Evolutionary conservation across 2,329 filamentous ascomycete species (phyloP).

Genomic region (Diaporthe sp.): DNA sequence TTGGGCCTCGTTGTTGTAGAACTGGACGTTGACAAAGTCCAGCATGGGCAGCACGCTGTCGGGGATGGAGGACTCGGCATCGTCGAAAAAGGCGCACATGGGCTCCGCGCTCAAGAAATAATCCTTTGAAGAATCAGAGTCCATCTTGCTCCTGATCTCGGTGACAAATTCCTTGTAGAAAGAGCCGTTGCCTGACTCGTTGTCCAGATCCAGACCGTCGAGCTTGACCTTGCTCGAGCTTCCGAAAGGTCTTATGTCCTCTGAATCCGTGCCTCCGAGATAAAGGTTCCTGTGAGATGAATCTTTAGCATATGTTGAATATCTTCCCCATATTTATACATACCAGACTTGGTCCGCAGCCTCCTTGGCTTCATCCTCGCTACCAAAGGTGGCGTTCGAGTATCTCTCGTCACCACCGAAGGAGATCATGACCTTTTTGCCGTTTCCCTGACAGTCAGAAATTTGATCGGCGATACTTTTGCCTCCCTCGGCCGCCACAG

Average conservation of each 20-base stretch:
- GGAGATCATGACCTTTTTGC: constrained; percentile 38
- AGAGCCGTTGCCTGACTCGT: constrained; percentile 22
- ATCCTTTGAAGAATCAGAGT: not conserved
- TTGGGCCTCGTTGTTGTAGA: constrained; percentile 37
- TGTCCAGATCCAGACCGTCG: constrained; percentile 37
- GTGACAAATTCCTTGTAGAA: constrained; percentile 34
- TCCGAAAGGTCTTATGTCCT: constrained; percentile 35
- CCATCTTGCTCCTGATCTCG: constrained; percentile 28
- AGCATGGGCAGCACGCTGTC: constrained; percentile 21
- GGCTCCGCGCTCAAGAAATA: constrained; percentile 37
- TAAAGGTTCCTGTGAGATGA: constrained; percentile 23
- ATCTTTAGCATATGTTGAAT: not conserved
- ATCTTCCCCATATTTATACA: not conserved
- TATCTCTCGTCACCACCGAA: constrained; percentile 29
- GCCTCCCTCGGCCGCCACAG: not conserved
- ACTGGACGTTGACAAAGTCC: constrained; percentile 38
- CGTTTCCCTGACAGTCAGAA: constrained; percentile 21
- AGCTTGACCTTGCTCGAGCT: constrained; percentile 6
- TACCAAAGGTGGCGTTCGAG: constrained; percentile 23
- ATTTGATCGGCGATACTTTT: constrained; percentile 36
- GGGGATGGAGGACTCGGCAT: constrained; percentile 27
- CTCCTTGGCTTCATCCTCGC: constrained; percentile 19
- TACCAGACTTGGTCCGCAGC: constrained; percentile 38
- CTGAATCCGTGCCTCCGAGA: constrained; percentile 31
- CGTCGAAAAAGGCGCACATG: not conserved